These are phyloP conservation scores for Astragalus glycyphyllos DNA, from an alignment of 306 rosid genomes.

Conservation along the genomic window DNA sequence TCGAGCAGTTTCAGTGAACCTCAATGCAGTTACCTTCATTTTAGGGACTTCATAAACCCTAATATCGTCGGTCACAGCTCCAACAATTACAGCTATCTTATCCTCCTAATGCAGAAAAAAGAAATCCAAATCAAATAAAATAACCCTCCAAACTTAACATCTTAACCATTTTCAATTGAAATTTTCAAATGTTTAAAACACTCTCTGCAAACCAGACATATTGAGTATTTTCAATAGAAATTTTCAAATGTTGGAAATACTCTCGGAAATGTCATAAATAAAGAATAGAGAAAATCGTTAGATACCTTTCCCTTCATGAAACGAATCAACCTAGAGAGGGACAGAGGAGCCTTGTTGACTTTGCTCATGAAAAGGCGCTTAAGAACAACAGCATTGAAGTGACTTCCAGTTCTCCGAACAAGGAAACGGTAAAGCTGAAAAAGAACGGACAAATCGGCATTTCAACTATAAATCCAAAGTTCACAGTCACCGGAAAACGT, in stretches of 20 bases:
- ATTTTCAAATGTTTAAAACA: too few species aligned
- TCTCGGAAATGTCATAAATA: not conserved
- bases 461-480: not conserved
- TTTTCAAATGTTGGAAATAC: not conserved
- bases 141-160: too few species aligned
- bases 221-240: too few species aligned
- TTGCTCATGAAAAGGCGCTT: constrained; percentile 82
- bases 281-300: not conserved
- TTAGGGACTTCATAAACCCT: constrained; percentile 58
- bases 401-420: constrained; percentile 63
- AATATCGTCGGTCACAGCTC: constrained; percentile 66
- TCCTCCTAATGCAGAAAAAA: constrained; percentile 42
- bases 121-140: not conserved
- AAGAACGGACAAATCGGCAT: not conserved
- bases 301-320: constrained; percentile 59
- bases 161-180: too few species aligned
- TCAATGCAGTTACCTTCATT: constrained; percentile 64
- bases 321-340: constrained; percentile 68
- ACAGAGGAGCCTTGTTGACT: constrained; percentile 70
- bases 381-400: constrained; percentile 63
- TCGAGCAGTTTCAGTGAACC: constrained; percentile 78
- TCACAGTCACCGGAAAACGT: not conserved
- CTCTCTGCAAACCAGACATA: too few species aligned
- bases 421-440: constrained; percentile 71
- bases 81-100: constrained; percentile 66